These are phyloP conservation scores for Endocladia muricata DNA, from an alignment of 31 red algal species.

Conservation along the genomic window DNA sequence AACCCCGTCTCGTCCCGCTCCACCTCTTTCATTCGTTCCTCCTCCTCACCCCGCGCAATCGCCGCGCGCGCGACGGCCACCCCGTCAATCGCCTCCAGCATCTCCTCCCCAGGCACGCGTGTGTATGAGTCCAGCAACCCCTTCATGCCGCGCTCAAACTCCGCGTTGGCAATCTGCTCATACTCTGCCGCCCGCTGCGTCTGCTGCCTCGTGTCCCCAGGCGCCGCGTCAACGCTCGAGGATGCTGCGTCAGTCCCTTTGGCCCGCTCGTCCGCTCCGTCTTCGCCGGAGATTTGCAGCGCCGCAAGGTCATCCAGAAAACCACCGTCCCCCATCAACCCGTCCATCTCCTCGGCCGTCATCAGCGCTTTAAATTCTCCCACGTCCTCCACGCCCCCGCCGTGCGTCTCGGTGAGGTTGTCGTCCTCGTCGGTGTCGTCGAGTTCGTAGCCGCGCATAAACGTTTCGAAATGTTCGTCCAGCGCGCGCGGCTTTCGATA, in stretches of 20 bases:
- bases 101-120: slow-evolving; percentile 36
- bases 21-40: slow-evolving; percentile 24
- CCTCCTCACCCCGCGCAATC: slow-evolving; percentile 21
- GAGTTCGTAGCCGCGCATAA: slow-evolving; percentile 30
- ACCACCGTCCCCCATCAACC: not conserved
- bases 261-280: not conserved
- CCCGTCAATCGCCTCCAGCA: slow-evolving; percentile 33
- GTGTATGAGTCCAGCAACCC: slow-evolving; percentile 39
- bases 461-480: slow-evolving; percentile 81
- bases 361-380: slow-evolving; percentile 6
- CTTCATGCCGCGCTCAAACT: slow-evolving; percentile 36
- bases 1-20: slow-evolving; percentile 6
- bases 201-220: too few species aligned
- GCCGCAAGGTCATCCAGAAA: not conserved
- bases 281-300: not conserved
- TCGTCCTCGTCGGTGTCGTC: slow-evolving; percentile 51
- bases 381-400: not conserved
- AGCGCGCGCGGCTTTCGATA: slow-evolving; percentile 37
- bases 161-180: slow-evolving; percentile 14
- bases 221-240: not conserved
- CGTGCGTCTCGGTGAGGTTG: slow-evolving; percentile 28
- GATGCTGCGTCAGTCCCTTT: not conserved
- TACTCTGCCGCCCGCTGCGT: slow-evolving; percentile 5
- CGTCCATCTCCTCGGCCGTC: not conserved
- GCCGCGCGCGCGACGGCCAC: slow-evolving; percentile 32